Percentiles rank a stretch among this genome's conserved stretches.
phyloP scores from a whole-genome alignment of 768 basidiomycete genomes.

The Lentinula sp. region DNA sequence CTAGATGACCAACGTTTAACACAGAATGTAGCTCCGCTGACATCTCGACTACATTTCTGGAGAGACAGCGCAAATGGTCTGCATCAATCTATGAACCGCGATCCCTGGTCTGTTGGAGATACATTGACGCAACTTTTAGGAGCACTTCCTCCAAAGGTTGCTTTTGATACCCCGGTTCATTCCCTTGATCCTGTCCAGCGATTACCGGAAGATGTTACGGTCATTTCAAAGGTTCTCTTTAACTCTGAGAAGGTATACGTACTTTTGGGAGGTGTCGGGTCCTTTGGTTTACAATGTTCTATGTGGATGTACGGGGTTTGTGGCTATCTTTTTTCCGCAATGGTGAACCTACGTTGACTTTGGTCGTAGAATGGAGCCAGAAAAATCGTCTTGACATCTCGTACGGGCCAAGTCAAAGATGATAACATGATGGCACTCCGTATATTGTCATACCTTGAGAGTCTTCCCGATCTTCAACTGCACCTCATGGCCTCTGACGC shows the following conservation, averaged over 20 bases:
- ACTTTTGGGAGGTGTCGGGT: slow-evolving; percentile 21
- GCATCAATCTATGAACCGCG: neutral
- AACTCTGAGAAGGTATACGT: slow-evolving; percentile 17
- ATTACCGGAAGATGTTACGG: neutral
- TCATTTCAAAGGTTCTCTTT: slow-evolving; percentile 10
- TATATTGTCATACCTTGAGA: slow-evolving; percentile 7
- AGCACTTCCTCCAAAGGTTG: neutral
- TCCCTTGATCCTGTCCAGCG: neutral
- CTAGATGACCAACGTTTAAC: no score
- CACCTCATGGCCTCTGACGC: slow-evolving; percentile 13
- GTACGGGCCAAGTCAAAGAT: slow-evolving; percentile 12
- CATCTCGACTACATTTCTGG: no score
- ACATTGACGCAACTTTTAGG: neutral
- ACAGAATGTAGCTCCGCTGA: no score
- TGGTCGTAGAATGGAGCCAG: slow-evolving; percentile 16
- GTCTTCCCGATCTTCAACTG: slow-evolving; percentile 10
- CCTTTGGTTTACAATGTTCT: slow-evolving; percentile 17
- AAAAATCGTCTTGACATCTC: slow-evolving; percentile 17
- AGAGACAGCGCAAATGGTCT: neutral
- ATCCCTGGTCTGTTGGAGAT: neutral
- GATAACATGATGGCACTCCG: slow-evolving; percentile 6
- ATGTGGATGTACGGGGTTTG: slow-evolving; percentile 24
- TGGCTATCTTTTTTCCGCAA: neutral
- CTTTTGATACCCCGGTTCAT: neutral
- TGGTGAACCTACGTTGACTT: neutral